Percentiles rank a stretch among this genome's conserved stretches.
These are phyloP conservation scores for Paramecium octaurelia DNA, from an alignment of 73 alveolate genomes.

Conservation along the genomic window DNA sequence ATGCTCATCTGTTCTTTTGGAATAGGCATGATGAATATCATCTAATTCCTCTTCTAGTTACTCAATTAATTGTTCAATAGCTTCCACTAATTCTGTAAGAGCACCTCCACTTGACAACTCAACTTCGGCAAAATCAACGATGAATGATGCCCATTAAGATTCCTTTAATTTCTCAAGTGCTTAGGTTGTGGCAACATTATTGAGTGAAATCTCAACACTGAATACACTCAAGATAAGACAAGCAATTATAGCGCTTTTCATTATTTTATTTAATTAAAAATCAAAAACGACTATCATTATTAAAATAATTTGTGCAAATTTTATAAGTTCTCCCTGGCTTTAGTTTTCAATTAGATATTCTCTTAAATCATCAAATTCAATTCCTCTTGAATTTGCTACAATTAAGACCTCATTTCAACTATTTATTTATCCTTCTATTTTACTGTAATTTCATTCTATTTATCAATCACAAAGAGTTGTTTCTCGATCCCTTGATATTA, in stretches of 20 bases:
- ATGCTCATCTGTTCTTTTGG: conserved; percentile 47
- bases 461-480: background rate
- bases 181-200: background rate
- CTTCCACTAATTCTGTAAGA: conserved; percentile 7
- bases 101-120: conserved; percentile 20
- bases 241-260: conserved; percentile 27
- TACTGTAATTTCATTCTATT: background rate
- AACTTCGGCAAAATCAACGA: conserved; percentile 31
- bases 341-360: background rate
- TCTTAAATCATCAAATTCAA: background rate
- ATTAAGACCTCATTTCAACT: background rate
- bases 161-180: conserved; percentile 13
- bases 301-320: conserved; percentile 31
- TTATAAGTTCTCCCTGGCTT: conserved; percentile 19
- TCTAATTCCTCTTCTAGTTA: conserved; percentile 17
- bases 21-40: background rate
- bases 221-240: background rate
- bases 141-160: conserved; percentile 38
- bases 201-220: background rate
- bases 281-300: conserved; percentile 40
- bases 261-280: background rate
- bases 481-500: background rate
- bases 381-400: background rate
- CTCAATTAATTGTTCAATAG: background rate
- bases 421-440: background rate